Conservation (phyloP, 495 filamentous ascomycete genomes). For the Paragyromitra xinjiangensis region DNA sequence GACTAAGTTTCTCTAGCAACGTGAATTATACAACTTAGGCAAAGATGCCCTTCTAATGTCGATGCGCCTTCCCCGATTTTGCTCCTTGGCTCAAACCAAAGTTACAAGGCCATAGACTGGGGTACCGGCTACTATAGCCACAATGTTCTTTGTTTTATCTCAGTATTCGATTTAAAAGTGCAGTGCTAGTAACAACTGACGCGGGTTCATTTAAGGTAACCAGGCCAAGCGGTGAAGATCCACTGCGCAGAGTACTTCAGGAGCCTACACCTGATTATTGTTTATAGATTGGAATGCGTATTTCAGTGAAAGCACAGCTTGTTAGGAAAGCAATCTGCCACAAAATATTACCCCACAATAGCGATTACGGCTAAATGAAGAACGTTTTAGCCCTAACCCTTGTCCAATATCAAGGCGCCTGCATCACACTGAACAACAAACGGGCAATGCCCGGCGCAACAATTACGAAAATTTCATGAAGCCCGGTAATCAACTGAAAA, state of each 20-base stretch:
- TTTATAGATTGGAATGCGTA: background rate
- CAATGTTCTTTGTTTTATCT: too few species aligned
- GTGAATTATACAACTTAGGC: background rate
- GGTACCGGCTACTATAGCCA: too few species aligned
- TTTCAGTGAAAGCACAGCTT: background rate
- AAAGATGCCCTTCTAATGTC: background rate
- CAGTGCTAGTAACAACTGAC: background rate
- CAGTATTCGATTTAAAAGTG: background rate
- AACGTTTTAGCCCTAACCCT: slow-evolving; percentile 18
- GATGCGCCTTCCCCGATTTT: background rate
- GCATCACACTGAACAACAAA: background rate
- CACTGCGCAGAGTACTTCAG: background rate
- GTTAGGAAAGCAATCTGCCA: background rate
- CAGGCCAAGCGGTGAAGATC: background rate
- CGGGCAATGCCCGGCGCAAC: slow-evolving; percentile 1
- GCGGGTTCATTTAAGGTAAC: background rate
- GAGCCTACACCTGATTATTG: background rate
- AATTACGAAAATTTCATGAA: slow-evolving; percentile 2
- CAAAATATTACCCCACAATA: background rate
- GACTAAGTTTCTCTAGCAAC: background rate
- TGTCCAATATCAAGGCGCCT: slow-evolving; percentile 19
- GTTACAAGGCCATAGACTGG: background rate
- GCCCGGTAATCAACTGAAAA: background rate
- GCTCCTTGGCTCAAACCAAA: background rate
- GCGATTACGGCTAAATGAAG: slow-evolving; percentile 11